Base-by-base conservation (phyloP, 176 grass and related monocot genomes). In the Dactylis glomerata region DNA sequence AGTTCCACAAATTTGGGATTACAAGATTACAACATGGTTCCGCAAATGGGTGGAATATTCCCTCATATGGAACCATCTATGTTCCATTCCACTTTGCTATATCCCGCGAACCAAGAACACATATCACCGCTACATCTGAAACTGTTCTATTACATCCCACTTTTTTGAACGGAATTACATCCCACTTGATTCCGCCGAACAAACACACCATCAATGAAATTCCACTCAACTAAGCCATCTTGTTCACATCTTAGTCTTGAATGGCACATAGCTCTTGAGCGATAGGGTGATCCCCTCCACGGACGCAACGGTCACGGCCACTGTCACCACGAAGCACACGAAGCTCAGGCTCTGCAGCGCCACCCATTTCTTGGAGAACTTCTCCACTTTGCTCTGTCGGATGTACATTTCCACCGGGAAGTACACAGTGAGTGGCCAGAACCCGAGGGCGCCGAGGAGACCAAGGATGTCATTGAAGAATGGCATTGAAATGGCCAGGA, bases 401-500 rank as follows among this genome's bases (percentile, higher is more conserved):
- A 91, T 91, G 85, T 94, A 94, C 92, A 97, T 97, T 80, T 97
- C 94, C 22, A 97, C 94, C 13, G 91, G 91, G 82, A 90, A 93
- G 82, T 88, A 93, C 31, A 93, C 82, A 41, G 91, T 93, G 82
- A 93, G 92, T 1, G 88, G 92, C 88, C 92, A 93, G 85, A 93
- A 93, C 0, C 82, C 86, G 0, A 93, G 57, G 4, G 92, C 88
- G 10, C 94, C 94, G 0, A 94, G 89, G 26, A 97, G 67, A 0
- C 92, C 92, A 20, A 94, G 85, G 24, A 94, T 76, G 42, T 94
- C 92, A 36, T 91, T 94, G 92, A 91, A 94, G 83, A 94, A 94
- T 0, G 92, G 89, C 88, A 94, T 42, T 6, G 83, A 5, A 24
- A 88, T 77, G 24, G 88, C 92, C 10, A 94, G 56, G 15, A 73